Evolutionary conservation across 2,329 filamentous ascomycete genomes (phyloP).

Genomic region (Knoxdaviesia proteae): DNA sequence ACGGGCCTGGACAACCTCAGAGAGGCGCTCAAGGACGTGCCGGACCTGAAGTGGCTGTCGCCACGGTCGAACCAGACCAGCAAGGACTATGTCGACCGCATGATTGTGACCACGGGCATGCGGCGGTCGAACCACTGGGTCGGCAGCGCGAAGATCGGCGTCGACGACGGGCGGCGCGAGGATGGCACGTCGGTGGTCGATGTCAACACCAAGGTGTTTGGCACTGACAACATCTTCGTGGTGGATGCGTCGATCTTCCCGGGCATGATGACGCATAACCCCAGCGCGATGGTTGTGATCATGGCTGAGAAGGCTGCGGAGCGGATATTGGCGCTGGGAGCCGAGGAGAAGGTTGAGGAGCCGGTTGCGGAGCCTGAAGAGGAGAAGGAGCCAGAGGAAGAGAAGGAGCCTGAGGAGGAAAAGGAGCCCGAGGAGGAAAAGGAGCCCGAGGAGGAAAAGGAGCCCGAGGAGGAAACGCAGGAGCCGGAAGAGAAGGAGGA

Average conservation of each 20-base stretch:
- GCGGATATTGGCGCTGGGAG: constrained; percentile 4
- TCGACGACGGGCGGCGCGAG: constrained; percentile 27
- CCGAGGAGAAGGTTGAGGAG: too few species aligned
- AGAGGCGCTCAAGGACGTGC: constrained; percentile 28
- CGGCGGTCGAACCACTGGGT: constrained; percentile 31
- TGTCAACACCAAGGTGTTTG: constrained; percentile 40
- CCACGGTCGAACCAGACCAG: background rate
- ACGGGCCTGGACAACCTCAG: constrained; percentile 40
- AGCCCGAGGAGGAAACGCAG: too few species aligned
- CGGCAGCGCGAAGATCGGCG: constrained; percentile 39
- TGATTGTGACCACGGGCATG: constrained; percentile 16
- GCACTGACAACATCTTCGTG: constrained; percentile 47
- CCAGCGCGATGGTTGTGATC: constrained; percentile 41
- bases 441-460: too few species aligned
- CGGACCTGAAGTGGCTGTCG: constrained; percentile 24
- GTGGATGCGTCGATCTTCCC: constrained; percentile 51
- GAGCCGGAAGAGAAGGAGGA: too few species aligned
- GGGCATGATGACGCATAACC: constrained; percentile 48
- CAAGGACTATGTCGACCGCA: constrained; percentile 1
- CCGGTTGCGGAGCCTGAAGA: too few species aligned
- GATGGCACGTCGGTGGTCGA: constrained; percentile 40
- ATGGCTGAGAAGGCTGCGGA: constrained; percentile 39
- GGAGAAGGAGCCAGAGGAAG: too few species aligned
- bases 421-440: too few species aligned
- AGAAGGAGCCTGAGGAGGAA: too few species aligned